These are phyloP conservation scores for Podaxis sp. DNA, from an alignment of 768 basidiomycete genomes.

Conservation along the genomic window DNA sequence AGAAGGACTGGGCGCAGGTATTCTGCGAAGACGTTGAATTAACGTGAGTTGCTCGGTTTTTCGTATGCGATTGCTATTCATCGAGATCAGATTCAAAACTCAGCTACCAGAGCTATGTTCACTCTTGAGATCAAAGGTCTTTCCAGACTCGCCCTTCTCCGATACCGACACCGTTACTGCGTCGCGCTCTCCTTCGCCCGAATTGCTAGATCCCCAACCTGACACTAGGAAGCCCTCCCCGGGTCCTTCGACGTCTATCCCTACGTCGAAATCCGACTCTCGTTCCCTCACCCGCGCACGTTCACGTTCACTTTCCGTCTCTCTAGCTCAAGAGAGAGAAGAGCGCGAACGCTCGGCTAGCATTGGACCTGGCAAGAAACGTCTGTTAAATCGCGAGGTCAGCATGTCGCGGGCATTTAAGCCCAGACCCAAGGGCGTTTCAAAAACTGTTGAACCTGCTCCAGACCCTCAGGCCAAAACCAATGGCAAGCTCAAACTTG, in stretches of 20 bases:
- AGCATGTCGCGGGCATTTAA: conserved; percentile 78
- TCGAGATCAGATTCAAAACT: conserved; percentile 48
- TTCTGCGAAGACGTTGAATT: conserved; percentile 68
- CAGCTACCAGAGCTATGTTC: conserved; percentile 51
- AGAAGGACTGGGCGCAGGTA: conserved; percentile 71
- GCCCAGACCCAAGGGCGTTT: conserved; percentile 30
- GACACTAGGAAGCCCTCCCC: conserved; percentile 7
- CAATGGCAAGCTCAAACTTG: not conserved
- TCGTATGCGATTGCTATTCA: not conserved
- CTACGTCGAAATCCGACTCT: conserved; percentile 14
- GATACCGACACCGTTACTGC: conserved; percentile 33
- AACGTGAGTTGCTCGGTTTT: conserved; percentile 36
- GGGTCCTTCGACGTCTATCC: conserved; percentile 23
- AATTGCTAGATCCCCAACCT: conserved; percentile 11
- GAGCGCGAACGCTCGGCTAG: conserved; percentile 37
- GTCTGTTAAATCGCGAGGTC: conserved; percentile 63
- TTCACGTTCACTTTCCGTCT: conserved; percentile 65
- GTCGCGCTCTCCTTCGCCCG: conserved; percentile 18
- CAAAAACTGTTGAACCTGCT: not conserved
- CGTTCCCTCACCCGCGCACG: conserved; percentile 37
- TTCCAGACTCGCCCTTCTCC: conserved; percentile 60
- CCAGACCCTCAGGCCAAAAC: conserved; percentile 7
- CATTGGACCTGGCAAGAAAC: conserved; percentile 40
- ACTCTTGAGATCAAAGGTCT: conserved; percentile 65
- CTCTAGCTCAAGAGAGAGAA: conserved; percentile 61